These are phyloP conservation scores for Tausonia pullulans DNA, from an alignment of 1,284 basidiomycete species.

Conservation along the genomic window DNA sequence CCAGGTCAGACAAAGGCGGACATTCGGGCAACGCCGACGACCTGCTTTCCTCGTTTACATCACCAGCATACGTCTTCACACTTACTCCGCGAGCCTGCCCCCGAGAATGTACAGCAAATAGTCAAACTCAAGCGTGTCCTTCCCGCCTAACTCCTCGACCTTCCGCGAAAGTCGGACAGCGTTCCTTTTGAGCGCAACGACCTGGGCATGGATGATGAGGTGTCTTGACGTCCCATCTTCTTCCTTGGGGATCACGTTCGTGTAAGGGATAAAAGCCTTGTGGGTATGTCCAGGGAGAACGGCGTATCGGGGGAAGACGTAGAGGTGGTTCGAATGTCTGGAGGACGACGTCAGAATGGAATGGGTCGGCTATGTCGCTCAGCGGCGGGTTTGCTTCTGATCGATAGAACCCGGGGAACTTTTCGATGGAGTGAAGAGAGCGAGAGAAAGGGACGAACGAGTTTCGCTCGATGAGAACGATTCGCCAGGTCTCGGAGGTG, in stretches of 20 bases:
- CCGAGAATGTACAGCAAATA: constrained; percentile 38
- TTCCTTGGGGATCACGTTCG: constrained; percentile 7
- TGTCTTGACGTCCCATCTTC: not conserved
- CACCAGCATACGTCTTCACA: constrained; percentile 15
- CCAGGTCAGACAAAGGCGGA: no score
- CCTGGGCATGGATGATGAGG: not conserved
- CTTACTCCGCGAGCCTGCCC: constrained; percentile 30
- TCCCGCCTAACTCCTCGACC: constrained; percentile 21
- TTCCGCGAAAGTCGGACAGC: not conserved
- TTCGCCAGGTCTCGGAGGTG: not conserved
- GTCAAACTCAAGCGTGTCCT: constrained; percentile 33
- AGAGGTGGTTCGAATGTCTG: not conserved
- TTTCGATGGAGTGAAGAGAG: not conserved
- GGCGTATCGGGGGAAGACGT: constrained; percentile 43
- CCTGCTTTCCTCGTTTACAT: no score
- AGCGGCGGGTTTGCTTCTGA: no score
- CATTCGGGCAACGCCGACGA: no score
- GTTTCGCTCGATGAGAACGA: not conserved
- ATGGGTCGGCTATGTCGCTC: not conserved
- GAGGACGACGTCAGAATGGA: not conserved
- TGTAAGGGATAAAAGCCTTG: constrained; percentile 50
- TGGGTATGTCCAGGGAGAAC: constrained; percentile 57
- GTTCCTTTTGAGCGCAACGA: not conserved
- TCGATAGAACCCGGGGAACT: no score
- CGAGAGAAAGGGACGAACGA: not conserved